Evolutionary conservation across 441 rosid species (phyloP).

Genomic region (Jatropha podagrica): DNA sequence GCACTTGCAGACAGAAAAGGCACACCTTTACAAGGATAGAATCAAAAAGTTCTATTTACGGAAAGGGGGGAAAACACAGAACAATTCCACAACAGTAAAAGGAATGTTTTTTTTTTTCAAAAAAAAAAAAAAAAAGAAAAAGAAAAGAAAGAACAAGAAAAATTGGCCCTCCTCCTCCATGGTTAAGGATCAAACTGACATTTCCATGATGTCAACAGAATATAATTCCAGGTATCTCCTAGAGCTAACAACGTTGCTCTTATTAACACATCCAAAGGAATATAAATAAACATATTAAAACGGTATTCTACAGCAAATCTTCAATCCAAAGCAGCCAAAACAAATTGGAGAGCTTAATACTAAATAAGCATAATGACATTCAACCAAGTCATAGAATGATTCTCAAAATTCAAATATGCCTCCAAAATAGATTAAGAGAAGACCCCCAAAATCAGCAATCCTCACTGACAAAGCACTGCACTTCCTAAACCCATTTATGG

Average conservation of each 20-base stretch:
- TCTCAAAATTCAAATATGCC: not conserved
- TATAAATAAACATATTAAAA: not conserved
- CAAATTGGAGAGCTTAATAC: not conserved
- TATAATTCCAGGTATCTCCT: not conserved
- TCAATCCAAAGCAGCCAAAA: not conserved
- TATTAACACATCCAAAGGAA: not conserved
- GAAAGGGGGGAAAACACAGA: not conserved
- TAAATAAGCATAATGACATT: not conserved
- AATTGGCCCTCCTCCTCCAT: not conserved
- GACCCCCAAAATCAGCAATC: not conserved
- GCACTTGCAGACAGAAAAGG: not conserved
- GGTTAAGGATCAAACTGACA: not conserved
- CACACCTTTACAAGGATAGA: not conserved
- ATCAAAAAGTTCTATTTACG: not conserved
- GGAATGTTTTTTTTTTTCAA: not conserved
- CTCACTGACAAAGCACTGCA: not conserved
- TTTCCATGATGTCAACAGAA: not conserved
- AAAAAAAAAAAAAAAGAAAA: not conserved
- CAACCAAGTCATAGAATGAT: constrained; percentile 1
- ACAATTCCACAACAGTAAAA: not conserved
- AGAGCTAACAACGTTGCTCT: constrained; percentile 1
- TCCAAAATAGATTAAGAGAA: no score
- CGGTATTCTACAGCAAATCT: not conserved
- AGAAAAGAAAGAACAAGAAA: not conserved
- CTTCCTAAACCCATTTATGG: not conserved